Evolutionary conservation across 208 protist species (phyloP).

Genomic region (Crithidia sp.): DNA sequence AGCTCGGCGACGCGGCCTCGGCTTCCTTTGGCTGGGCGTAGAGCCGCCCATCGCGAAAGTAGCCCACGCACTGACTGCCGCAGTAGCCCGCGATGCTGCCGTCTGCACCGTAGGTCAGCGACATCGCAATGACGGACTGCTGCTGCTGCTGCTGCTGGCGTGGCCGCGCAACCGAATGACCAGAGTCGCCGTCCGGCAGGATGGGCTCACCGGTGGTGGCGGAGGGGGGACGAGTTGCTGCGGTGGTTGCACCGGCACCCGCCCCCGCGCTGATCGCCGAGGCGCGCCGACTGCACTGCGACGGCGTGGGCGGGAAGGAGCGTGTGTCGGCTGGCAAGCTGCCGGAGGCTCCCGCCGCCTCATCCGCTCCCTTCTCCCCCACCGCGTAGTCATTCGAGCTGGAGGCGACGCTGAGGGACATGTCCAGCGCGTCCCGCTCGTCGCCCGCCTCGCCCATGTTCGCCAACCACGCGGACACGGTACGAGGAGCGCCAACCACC

Average conservation of each 20-base stretch:
- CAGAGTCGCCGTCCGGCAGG: neutral
- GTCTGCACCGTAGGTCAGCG: constrained; percentile 37
- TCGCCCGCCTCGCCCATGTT: constrained; percentile 8
- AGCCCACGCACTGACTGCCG: constrained; percentile 31
- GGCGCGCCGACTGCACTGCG: neutral
- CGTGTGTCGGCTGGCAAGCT: neutral
- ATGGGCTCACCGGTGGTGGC: constrained; percentile 1
- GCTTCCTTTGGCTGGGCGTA: constrained; percentile 9
- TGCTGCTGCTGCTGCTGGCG: neutral
- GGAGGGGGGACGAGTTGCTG: neutral
- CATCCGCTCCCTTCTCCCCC: neutral
- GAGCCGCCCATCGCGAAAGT: constrained; percentile 25
- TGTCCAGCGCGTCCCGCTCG: constrained; percentile 11
- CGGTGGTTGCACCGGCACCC: neutral
- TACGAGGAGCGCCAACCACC: constrained; percentile 21
- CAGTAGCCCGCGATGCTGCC: constrained; percentile 41
- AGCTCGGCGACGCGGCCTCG: neutral
- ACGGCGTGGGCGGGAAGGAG: neutral
- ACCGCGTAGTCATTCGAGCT: constrained; percentile 19
- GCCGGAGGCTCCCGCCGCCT: neutral
- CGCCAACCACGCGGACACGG: constrained; percentile 23
- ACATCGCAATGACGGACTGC: constrained; percentile 22
- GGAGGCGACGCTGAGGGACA: constrained; percentile 27
- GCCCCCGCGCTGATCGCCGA: neutral
- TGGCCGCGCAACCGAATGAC: too few relatives aligned